Evolutionary conservation across 2,329 filamentous ascomycete species (phyloP).

Genomic region (Lasiodiplodia gonubiensis): DNA sequence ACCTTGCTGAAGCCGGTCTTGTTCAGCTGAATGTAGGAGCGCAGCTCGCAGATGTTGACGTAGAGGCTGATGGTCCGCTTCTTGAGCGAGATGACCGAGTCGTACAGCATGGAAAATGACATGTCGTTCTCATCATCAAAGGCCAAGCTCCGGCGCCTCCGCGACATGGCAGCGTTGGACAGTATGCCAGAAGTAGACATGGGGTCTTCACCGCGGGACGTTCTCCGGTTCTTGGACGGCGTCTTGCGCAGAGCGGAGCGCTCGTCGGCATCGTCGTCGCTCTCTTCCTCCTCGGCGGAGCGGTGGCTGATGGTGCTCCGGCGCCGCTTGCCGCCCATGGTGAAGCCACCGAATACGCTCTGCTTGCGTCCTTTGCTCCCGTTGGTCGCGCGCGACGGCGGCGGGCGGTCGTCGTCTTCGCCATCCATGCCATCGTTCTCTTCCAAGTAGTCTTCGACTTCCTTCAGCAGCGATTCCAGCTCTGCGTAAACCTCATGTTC

Average conservation of each 20-base stretch:
- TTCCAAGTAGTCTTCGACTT: slow-evolving; percentile 72
- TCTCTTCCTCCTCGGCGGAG: slow-evolving; percentile 63
- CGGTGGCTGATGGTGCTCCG: slow-evolving; percentile 49
- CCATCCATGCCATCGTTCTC: slow-evolving; percentile 51
- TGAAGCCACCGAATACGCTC: slow-evolving; percentile 61
- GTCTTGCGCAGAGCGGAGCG: slow-evolving; percentile 48
- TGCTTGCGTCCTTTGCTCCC: slow-evolving; percentile 48
- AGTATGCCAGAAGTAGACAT: slow-evolving; percentile 18
- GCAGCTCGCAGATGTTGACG: slow-evolving; percentile 91
- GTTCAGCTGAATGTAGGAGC: slow-evolving; percentile 95
- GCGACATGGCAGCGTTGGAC: neutral
- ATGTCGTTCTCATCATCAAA: slow-evolving; percentile 83
- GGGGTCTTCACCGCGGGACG: slow-evolving; percentile 32
- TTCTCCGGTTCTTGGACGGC: slow-evolving; percentile 37
- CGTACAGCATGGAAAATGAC: slow-evolving; percentile 70
- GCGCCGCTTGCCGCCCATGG: slow-evolving; percentile 54
- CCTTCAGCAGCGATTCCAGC: slow-evolving; percentile 74
- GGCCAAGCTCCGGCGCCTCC: slow-evolving; percentile 66
- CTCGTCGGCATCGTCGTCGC: slow-evolving; percentile 67
- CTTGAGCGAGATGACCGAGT: slow-evolving; percentile 83
- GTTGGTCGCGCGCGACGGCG: slow-evolving; percentile 38
- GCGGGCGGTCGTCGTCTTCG: slow-evolving; percentile 46
- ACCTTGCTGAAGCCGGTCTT: slow-evolving; percentile 96
- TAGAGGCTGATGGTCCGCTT: slow-evolving; percentile 88
- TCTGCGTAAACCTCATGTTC: slow-evolving; percentile 86